These are phyloP conservation scores for Ganoderma lucidum DNA, from an alignment of 1,284 basidiomycete species.

Conservation along the genomic window DNA sequence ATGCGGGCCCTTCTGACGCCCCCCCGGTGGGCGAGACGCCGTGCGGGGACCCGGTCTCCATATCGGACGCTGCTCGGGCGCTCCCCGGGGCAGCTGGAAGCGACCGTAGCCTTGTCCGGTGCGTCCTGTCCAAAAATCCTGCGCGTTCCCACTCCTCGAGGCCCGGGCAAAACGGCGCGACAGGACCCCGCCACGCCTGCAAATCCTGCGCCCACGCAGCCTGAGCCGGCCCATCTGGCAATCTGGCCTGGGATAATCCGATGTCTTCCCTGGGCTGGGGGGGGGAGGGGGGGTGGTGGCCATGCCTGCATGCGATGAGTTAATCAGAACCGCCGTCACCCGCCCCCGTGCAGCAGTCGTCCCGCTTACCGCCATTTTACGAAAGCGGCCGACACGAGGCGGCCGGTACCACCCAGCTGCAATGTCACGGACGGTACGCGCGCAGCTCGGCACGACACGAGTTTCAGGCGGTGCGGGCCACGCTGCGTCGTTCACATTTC, in stretches of 20 bases:
- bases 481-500: conserved; percentile 26
- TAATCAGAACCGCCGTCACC: conserved; percentile 30
- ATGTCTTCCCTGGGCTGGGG: conserved; percentile 31
- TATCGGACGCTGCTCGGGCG: conserved; percentile 11
- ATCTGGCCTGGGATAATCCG: conserved; percentile 27
- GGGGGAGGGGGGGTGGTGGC: no score
- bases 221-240: not conserved
- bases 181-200: conserved; percentile 12
- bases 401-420: conserved; percentile 30
- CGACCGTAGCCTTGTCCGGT: not conserved
- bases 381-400: conserved; percentile 36
- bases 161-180: conserved; percentile 3
- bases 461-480: conserved; percentile 16
- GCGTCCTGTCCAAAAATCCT: not conserved
- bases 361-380: conserved; percentile 30
- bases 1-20: conserved; percentile 9
- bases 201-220: conserved; percentile 19
- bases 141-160: conserved; percentile 8
- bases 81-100: not conserved
- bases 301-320: conserved; percentile 34
- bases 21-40: not conserved
- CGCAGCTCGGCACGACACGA: conserved; percentile 20
- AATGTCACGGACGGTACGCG: conserved; percentile 23
- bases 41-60: conserved; percentile 18
- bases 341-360: conserved; percentile 19